phyloP scores from a whole-genome alignment of 2,329 filamentous ascomycete genomes.

The Pyricularia pennisetigena region DNA sequence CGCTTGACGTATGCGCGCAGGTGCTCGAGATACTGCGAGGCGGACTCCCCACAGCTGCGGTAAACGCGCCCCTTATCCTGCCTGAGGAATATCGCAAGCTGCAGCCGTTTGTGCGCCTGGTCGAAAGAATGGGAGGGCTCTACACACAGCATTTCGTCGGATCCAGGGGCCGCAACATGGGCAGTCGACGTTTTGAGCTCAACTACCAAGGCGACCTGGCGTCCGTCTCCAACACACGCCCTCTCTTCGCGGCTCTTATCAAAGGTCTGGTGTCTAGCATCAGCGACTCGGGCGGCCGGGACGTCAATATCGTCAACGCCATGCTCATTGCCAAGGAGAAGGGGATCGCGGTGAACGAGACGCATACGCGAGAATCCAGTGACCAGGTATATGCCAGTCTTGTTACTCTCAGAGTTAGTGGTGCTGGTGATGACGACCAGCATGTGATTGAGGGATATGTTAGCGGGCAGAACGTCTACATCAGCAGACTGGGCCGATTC shows the following conservation, averaged over 20 bases:
- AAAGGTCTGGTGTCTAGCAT: slow-evolving; percentile 66
- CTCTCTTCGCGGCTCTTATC: slow-evolving; percentile 67
- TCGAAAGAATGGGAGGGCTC: slow-evolving; percentile 70
- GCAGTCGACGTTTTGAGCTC: slow-evolving; percentile 63
- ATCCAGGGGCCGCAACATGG: slow-evolving; percentile 31
- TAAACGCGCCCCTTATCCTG: slow-evolving; percentile 73
- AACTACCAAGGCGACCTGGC: slow-evolving; percentile 70
- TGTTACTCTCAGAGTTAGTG: slow-evolving; percentile 53
- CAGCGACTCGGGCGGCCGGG: slow-evolving; percentile 52
- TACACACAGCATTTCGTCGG: slow-evolving; percentile 67
- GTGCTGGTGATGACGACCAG: slow-evolving; percentile 16
- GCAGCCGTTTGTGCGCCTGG: slow-evolving; percentile 64
- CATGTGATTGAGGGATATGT: slow-evolving; percentile 57
- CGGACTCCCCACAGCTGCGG: slow-evolving; percentile 63
- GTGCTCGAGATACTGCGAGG: slow-evolving; percentile 61
- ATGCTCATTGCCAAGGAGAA: slow-evolving; percentile 65
- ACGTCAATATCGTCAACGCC: slow-evolving; percentile 79
- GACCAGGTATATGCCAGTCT: slow-evolving; percentile 57
- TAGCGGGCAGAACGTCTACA: slow-evolving; percentile 53
- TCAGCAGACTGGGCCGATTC: slow-evolving; percentile 65
- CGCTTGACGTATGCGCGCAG: slow-evolving; percentile 21
- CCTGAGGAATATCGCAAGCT: slow-evolving; percentile 72
- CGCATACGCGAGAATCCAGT: slow-evolving; percentile 51
- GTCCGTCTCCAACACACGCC: slow-evolving; percentile 62
- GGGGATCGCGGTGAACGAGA: slow-evolving; percentile 69